These are phyloP conservation scores for Cyberlindnera misumaiensis DNA, from an alignment of 805 yeast species.

Conservation along the genomic window DNA sequence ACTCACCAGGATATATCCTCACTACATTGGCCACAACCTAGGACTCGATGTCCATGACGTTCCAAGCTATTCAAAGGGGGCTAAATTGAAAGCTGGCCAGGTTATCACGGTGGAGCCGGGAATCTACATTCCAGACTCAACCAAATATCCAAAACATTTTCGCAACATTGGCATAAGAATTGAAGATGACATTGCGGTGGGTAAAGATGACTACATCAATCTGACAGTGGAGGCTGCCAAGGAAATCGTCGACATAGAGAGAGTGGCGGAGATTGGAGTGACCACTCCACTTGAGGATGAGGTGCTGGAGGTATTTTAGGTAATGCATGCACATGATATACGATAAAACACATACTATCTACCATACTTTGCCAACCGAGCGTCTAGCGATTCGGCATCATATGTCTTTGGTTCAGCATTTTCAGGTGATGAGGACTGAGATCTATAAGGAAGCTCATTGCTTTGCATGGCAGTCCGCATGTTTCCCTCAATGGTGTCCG, in stretches of 20 bases:
- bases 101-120: slow-evolving; percentile 97
- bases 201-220: slow-evolving; percentile 46
- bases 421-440: slow-evolving; percentile 1
- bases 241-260: slow-evolving; percentile 77
- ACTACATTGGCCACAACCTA: slow-evolving; percentile 90
- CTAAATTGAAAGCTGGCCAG: slow-evolving; percentile 55
- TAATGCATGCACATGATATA: background rate
- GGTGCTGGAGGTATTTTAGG: slow-evolving; percentile 24
- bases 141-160: slow-evolving; percentile 67
- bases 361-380: slow-evolving; percentile 1
- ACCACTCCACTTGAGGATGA: slow-evolving; percentile 42
- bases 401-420: background rate
- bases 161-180: slow-evolving; percentile 90
- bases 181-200: slow-evolving; percentile 89
- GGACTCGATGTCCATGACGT: slow-evolving; percentile 90
- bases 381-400: slow-evolving; percentile 1
- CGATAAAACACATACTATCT: background rate
- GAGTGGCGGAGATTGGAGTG: slow-evolving; percentile 53
- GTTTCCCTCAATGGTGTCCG: slow-evolving; percentile 14
- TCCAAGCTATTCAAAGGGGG: slow-evolving; percentile 54
- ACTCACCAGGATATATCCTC: slow-evolving; percentile 67
- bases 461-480: background rate
- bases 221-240: slow-evolving; percentile 81
- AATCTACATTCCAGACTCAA: slow-evolving; percentile 71
- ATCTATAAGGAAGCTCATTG: background rate